Evolutionary conservation across 2,329 filamentous ascomycete genomes (phyloP).

Genomic region (Ascochyta clinopodiicola): DNA sequence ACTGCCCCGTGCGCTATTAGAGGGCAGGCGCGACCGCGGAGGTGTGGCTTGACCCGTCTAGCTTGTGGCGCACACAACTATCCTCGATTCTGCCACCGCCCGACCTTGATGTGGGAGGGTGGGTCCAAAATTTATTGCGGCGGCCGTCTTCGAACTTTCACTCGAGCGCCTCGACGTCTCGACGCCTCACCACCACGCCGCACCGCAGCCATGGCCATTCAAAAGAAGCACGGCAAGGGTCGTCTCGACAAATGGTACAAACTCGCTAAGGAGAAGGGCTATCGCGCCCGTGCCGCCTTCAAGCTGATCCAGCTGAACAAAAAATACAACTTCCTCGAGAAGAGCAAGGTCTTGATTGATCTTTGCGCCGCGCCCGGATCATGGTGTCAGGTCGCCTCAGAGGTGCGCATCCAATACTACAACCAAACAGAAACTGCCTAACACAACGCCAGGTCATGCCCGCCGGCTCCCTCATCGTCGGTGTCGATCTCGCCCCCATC

Average conservation of each 20-base stretch:
- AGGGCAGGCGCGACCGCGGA: slow-evolving; percentile 3
- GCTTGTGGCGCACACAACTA: not conserved
- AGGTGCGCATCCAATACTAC: slow-evolving; percentile 66
- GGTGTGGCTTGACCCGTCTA: not conserved
- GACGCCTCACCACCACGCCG: slow-evolving; percentile 22
- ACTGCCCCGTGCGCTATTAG: slow-evolving; percentile 1
- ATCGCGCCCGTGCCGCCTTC: slow-evolving; percentile 93
- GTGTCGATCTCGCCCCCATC: slow-evolving; percentile 93
- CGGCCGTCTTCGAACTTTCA: slow-evolving; percentile 22
- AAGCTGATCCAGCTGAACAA: slow-evolving; percentile 99
- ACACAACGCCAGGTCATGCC: slow-evolving; percentile 72
- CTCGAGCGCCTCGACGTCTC: slow-evolving; percentile 4
- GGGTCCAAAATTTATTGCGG: slow-evolving; percentile 10
- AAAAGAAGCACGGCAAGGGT: slow-evolving; percentile 99
- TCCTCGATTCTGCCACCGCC: slow-evolving; percentile 7
- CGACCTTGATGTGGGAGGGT: slow-evolving; percentile 18
- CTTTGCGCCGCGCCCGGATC: slow-evolving; percentile 91
- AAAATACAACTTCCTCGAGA: slow-evolving; percentile 97
- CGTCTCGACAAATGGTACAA: slow-evolving; percentile 99
- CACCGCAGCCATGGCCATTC: slow-evolving; percentile 77
- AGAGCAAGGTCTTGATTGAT: slow-evolving; percentile 95
- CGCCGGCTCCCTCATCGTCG: slow-evolving; percentile 84
- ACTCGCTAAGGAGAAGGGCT: slow-evolving; percentile 97
- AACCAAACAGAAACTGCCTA: not conserved
- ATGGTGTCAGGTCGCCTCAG: slow-evolving; percentile 73